Conservation (phyloP, 495 filamentous ascomycete species). For the Clavariopsis aquatica region DNA sequence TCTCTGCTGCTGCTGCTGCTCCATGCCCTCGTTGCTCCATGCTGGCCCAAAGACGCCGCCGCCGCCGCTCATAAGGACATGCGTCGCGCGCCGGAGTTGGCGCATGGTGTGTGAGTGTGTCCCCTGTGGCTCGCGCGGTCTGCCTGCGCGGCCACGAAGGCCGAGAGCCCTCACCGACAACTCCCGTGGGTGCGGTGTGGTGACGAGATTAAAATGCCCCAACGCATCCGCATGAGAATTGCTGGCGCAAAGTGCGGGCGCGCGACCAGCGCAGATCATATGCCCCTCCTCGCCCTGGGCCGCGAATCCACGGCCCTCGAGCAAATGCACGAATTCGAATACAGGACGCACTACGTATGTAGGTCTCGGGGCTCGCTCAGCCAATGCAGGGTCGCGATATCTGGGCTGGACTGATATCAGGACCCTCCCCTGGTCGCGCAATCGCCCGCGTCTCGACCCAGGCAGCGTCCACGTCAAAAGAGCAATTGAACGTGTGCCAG, state of each 20-base stretch:
- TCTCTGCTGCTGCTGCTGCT: conserved; percentile 26
- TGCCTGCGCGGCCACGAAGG: conserved; percentile 11
- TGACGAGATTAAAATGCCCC: conserved; percentile 9
- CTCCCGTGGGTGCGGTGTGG: conserved; percentile 24
- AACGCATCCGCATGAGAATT: conserved; percentile 10
- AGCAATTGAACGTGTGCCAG: not conserved
- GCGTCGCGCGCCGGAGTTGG: conserved; percentile 2
- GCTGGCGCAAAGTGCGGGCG: conserved; percentile 11
- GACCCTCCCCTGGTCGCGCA: not conserved
- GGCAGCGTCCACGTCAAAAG: not conserved
- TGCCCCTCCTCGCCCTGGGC: conserved; percentile 11
- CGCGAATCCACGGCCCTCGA: conserved; percentile 12
- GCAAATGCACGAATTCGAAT: not conserved
- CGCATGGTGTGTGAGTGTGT: conserved; percentile 2
- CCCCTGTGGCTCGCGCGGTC: conserved; percentile 25
- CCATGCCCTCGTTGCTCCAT: conserved; percentile 3
- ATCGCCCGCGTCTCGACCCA: not conserved
- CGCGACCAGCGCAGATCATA: conserved; percentile 3
- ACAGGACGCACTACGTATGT: conserved; percentile 15
- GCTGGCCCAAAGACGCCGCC: not conserved
- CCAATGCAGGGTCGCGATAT: not conserved
- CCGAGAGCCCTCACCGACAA: conserved; percentile 32
- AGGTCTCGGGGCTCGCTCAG: conserved; percentile 10
- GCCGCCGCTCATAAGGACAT: conserved; percentile 2
- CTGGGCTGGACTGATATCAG: not conserved